Evolutionary conservation across 176 grass and related monocot genomes (phyloP).

Genomic region (Metroxylon sagu): DNA sequence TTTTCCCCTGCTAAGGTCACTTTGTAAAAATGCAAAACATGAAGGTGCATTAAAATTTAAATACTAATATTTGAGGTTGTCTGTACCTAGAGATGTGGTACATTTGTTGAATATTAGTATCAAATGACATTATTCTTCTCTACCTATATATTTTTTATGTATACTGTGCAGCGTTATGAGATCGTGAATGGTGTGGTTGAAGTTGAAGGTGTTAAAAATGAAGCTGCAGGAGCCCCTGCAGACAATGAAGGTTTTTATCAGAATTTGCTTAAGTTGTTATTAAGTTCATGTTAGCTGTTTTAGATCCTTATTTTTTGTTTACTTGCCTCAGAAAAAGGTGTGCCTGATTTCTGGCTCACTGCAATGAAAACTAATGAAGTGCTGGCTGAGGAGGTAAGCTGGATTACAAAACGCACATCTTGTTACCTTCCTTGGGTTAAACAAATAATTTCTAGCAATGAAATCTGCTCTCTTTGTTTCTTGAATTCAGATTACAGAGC

Average conservation of each 20-base stretch:
- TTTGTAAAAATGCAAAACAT: no score
- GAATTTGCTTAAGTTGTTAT: background rate
- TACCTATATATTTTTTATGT: no score
- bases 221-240: constrained; percentile 36
- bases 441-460: no score
- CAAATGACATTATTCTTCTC: no score
- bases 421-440: background rate
- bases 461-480: background rate
- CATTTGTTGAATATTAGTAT: no score
- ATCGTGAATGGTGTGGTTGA: constrained; percentile 78
- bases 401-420: background rate
- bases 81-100: no score
- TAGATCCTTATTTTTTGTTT: constrained; percentile 10
- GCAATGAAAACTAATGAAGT: constrained; percentile 92
- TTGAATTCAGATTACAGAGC: constrained; percentile 67
- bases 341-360: constrained; percentile 91
- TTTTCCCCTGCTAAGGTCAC: no score
- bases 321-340: constrained; percentile 54
- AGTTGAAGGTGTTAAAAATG: constrained; percentile 52
- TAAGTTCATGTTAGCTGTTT: background rate
- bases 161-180: constrained; percentile 44
- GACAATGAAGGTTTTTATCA: constrained; percentile 17
- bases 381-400: constrained; percentile 65
- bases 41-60: no score
- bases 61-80: no score